Evolutionary conservation across 2,329 filamentous ascomycete genomes (phyloP), one percentile per base, ranked within the genome.

Genomic region (Colletotrichum graminicola): DNA sequence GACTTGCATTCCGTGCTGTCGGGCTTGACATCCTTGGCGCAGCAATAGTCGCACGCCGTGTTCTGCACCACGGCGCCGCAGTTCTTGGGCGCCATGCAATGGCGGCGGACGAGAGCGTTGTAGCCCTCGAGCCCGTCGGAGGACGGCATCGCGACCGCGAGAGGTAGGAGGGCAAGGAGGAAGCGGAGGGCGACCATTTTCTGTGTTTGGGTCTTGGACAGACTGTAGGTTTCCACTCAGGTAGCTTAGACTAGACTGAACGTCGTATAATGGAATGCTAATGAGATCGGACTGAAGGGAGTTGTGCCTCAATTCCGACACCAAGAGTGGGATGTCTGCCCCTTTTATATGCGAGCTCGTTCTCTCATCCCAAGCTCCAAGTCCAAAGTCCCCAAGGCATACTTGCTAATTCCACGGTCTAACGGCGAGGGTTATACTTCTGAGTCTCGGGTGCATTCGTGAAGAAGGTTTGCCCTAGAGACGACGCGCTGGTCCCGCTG

Each of bases 51-150:
- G 34, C 67, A 71, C 10, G 39, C 43, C 0, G 67, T 71, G 21
- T 56, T 63, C 34, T 71, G 67, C 0, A 71, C 29, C 1, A 72
- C 66, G 11, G 65, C 65, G 0, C 66, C 74, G 0, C 74, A 73
- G 18, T 73, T 71, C 14, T 67, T 71, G 55, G 72, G 65, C 39
- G 76, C 73, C 36, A 75, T 71, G 34, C 73, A 73, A 16, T 72
- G 65, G 49, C 72, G 67, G 5, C 71, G 70, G 34, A 71, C 43
- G 21, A 71, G 67, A 3, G 32, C 18, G 2, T 18, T 29, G 1
- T 29, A 29, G 29, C n/a, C 10, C 10, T 18, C 34, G 7, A 56
- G 32, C 0, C 43, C 8, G 43, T 51, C 8, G 6, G 32, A 51
- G 4, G 67, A 51, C 10, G 67, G 67, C 49, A 61, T 43, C 12